phyloP scores from a whole-genome alignment of 768 basidiomycete genomes.

The Holtermanniella nyarrowii region DNA sequence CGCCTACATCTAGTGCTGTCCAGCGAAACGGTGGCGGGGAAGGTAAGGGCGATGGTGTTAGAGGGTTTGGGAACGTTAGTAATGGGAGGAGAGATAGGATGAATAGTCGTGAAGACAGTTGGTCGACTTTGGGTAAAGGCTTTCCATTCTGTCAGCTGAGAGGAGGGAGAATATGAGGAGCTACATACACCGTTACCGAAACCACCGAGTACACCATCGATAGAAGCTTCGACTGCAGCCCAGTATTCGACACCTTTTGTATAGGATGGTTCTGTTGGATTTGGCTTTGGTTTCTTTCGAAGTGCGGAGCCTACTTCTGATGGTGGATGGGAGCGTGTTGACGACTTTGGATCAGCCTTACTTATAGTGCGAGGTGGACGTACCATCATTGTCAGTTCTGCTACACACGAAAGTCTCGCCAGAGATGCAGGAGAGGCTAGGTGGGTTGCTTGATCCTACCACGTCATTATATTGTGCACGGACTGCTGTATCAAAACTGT shows the following conservation, averaged over 20 bases:
- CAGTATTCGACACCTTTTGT: slow-evolving; percentile 78
- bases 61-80: slow-evolving; percentile 61
- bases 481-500: too few relatives aligned
- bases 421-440: too few relatives aligned
- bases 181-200: slow-evolving; percentile 50
- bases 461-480: too few relatives aligned
- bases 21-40: slow-evolving; percentile 43
- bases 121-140: slow-evolving; percentile 82
- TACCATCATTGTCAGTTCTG: too few relatives aligned
- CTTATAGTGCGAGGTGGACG: too few relatives aligned
- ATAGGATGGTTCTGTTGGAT: slow-evolving; percentile 47
- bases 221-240: slow-evolving; percentile 65
- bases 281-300: slow-evolving; percentile 6
- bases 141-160: slow-evolving; percentile 33
- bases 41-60: slow-evolving; percentile 45
- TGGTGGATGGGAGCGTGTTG: too few relatives aligned
- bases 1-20: slow-evolving; percentile 80
- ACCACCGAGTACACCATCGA: slow-evolving; percentile 75
- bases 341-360: too few relatives aligned
- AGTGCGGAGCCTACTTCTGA: slow-evolving; percentile 26
- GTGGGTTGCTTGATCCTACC: too few relatives aligned
- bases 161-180: neutral
- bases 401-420: too few relatives aligned
- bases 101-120: slow-evolving; percentile 80
- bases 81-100: slow-evolving; percentile 73